phyloP scores from a whole-genome alignment of 2,329 filamentous ascomycete genomes.

The Aspergillus caelatus region DNA sequence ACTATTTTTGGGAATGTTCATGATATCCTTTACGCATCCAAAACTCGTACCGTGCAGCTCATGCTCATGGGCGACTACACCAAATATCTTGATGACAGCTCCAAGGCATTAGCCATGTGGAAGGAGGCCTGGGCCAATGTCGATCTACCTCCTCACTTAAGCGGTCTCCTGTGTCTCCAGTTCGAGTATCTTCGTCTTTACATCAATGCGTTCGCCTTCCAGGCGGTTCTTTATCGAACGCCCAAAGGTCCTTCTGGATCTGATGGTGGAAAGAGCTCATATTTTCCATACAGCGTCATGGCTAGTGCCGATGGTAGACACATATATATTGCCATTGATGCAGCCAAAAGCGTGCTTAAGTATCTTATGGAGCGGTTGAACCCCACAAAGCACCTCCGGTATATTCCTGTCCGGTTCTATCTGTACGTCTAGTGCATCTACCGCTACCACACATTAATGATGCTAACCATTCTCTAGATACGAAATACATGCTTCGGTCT shows the following conservation, averaged over 20 bases:
- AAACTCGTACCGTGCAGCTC: conserved; percentile 1
- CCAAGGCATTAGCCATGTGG: conserved; percentile 9
- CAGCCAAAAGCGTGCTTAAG: conserved; percentile 17
- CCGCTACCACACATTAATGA: not conserved
- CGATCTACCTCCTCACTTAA: not conserved
- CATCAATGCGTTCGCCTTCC: conserved; percentile 20
- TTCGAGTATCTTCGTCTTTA: conserved; percentile 19
- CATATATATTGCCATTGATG: conserved; percentile 19
- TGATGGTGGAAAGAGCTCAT: not conserved
- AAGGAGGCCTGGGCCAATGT: not conserved
- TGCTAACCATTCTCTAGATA: conserved; percentile 7
- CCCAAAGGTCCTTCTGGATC: not conserved
- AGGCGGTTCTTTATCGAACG: conserved; percentile 14
- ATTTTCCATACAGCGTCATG: conserved; percentile 22
- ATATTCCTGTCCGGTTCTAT: conserved; percentile 17
- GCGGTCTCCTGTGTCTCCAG: not conserved
- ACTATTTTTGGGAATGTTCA: conserved; percentile 5
- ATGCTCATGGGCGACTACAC: conserved; percentile 8
- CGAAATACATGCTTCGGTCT: conserved; percentile 16
- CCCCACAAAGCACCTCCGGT: conserved; percentile 7
- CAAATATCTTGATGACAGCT: conserved; percentile 7
- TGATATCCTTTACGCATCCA: conserved; percentile 7
- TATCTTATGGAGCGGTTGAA: conserved; percentile 7
- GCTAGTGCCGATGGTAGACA: conserved; percentile 19
- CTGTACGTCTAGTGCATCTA: conserved; percentile 1